Base-by-base conservation (phyloP, 805 yeast genomes). In the Wickerhamomyces queroliae region DNA sequence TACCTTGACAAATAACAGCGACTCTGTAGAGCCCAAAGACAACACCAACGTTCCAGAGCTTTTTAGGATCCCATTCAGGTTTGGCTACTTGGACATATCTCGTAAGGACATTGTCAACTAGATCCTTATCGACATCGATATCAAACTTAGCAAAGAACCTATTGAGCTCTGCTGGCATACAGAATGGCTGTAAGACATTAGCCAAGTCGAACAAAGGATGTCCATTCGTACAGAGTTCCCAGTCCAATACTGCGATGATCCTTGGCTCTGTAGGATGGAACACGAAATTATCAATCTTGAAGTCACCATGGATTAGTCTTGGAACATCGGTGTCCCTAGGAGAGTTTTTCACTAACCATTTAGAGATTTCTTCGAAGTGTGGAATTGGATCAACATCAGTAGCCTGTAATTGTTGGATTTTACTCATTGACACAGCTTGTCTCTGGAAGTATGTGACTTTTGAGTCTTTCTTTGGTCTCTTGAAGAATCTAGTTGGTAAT, bases 151-250 rank as follows among this genome's bases (percentile, higher is more conserved):
- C 44, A 40, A 60, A 55, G 46, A 36, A 57, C 37, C 37, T 36
- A 46, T 71, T 70, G 40, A 72, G 46, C 26, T 52, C 36, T 8
- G 53, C 48, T 1, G 81, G 73, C 41, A 74, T 50, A 33, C 62
- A 66, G 50, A 68, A 76, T 11, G 81, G 78, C 50, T 74, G 80
- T 20, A 78, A 58, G 22, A 77, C 62, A 50, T 78, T 78, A 15
- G 81, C 74, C 23, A 78, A 58, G 48, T 78, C 85, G 43, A 80
- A 78, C 33, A 78, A 54, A 1, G 85, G 85, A 47, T 78, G 81
- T 0, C 85, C 85, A 41, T 74, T 62, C 0, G 84, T 78, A 45
- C 82, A 76, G 29, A 78, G 58, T 52, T 78, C 85, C 85, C 85
- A 78, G 51, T 78, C 84, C 31, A 78, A 61, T 3, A 78, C 73